A percentile compares a stretch with the other conserved stretches of the same genome.
Conservation (phyloP, 257 asterid species). For the Gardenia jasminoides region DNA sequence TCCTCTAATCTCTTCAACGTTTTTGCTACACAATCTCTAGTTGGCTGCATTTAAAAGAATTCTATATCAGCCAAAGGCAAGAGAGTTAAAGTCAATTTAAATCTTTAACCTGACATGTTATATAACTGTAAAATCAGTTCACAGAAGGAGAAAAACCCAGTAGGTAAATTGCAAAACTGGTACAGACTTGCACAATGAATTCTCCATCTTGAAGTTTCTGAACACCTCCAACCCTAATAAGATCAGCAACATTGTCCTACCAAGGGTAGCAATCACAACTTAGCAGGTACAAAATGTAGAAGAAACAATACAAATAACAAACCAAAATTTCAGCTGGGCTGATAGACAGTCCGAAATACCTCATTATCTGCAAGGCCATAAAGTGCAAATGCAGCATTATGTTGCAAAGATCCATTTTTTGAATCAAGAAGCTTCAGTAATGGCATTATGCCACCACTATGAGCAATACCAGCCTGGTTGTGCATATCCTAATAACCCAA, state of each 20-base stretch:
- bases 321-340: not conserved
- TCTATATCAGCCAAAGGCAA: not conserved
- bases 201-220: slow-evolving; percentile 98
- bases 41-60: slow-evolving; percentile 64
- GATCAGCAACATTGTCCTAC: slow-evolving; percentile 94
- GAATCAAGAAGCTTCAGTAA: slow-evolving; percentile 88
- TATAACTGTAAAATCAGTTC: not conserved
- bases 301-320: not conserved
- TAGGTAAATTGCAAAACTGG: not conserved
- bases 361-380: slow-evolving; percentile 99
- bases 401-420: slow-evolving; percentile 94
- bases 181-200: slow-evolving; percentile 82
- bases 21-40: slow-evolving; percentile 97
- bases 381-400: slow-evolving; percentile 98
- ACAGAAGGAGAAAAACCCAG: not conserved
- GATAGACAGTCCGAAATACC: slow-evolving; percentile 37
- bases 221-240: slow-evolving; percentile 88
- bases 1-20: slow-evolving; percentile 96
- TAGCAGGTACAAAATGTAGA: not conserved
- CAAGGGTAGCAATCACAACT: slow-evolving; percentile 7
- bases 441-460: slow-evolving; percentile 82
- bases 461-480: slow-evolving; percentile 99
- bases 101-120: not conserved
- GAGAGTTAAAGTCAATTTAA: not conserved
- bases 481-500: slow-evolving; percentile 65